Evolutionary conservation across 2,329 filamentous ascomycete genomes (phyloP), one percentile per base, ranked within the genome.

Genomic region (Cercospora sesami): DNA sequence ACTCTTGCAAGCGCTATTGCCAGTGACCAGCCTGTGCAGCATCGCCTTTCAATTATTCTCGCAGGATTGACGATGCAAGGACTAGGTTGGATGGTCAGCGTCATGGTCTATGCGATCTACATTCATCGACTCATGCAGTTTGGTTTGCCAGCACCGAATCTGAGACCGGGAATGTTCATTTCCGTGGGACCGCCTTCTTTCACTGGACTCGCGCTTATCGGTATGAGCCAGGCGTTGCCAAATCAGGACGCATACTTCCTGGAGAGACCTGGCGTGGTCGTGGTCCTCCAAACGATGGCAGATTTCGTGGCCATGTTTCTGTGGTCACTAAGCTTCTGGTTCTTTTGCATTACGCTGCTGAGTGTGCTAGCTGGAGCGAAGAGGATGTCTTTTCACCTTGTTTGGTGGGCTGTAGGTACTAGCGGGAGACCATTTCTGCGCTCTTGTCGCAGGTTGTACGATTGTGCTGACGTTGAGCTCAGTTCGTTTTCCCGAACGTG

Each of bases 401-500:
- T 80, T 73, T 78, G 90, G 87, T 89, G 85, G 83, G 86, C 86
- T 2, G 59, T 61, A 42, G 45, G 59, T 61, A 14, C 26, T 2
- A 16, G 10, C 21, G 5, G 45, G n/a, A 23, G 3, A 5, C 9
- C n/a, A n/a, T 45, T 45, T 28, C 21, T 28, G 9, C 21, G 21
- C 2, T 18, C 1, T 26, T n/a, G 5, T 9, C 1, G 16, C 14
- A 14, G 14, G 14, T n/a, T 42, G 3, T 39, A 4, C 7, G 21
- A 10, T 9, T 30, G 18, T n/a, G 23, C 48, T 55, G 23, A 55
- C 48, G 14, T 7, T 3, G 10, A 16, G 4, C n/a, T 16, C 14
- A 61, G 59, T 87, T 89, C 75, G 85, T 90, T 30, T 90, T 90
- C 73, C 88, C 88, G 5, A 90, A 90, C 68, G 86, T 86, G 1